Evolutionary conservation across 2,329 filamentous ascomycete species (phyloP).

Genomic region (Xylaria polymorpha): DNA sequence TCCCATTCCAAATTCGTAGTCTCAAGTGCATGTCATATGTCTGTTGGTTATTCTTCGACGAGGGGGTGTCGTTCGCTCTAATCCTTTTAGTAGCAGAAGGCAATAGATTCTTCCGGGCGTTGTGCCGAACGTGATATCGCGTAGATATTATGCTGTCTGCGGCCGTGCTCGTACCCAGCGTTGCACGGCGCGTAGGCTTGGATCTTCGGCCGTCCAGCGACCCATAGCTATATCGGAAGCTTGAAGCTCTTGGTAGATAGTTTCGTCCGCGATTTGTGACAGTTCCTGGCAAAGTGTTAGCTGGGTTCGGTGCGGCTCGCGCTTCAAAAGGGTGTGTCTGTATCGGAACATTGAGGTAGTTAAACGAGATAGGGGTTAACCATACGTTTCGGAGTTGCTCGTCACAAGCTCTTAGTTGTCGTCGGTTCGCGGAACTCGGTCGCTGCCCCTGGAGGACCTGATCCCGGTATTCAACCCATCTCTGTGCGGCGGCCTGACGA

Average conservation of each 20-base stretch:
- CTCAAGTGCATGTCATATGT: constrained; percentile 17
- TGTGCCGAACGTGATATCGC: constrained; percentile 9
- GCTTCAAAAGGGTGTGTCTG: constrained; percentile 1
- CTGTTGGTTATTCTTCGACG: constrained; percentile 17
- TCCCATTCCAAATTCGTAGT: constrained; percentile 15
- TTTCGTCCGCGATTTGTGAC: constrained; percentile 67
- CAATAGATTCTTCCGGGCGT: constrained; percentile 14
- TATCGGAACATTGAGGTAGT: constrained; percentile 17
- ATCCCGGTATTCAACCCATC: constrained; percentile 68
- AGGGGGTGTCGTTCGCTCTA: constrained; percentile 23
- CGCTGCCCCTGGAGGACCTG: constrained; percentile 64
- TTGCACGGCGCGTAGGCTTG: constrained; percentile 66
- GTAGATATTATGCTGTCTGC: constrained; percentile 42
- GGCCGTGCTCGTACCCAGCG: constrained; percentile 66
- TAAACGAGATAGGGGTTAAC: constrained; percentile 22
- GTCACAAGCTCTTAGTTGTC: constrained; percentile 65
- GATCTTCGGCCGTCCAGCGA: constrained; percentile 73
- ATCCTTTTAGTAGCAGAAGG: constrained; percentile 13
- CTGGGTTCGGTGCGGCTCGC: neutral
- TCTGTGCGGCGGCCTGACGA: constrained; percentile 68
- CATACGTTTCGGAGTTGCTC: constrained; percentile 67
- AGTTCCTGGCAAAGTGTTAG: constrained; percentile 60
- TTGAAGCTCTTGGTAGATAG: constrained; percentile 67
- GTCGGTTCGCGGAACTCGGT: constrained; percentile 60
- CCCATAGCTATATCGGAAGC: constrained; percentile 64